Percentiles rank a stretch among this genome's conserved stretches.
These are phyloP conservation scores for Panellus pusillus DNA, from an alignment of 768 basidiomycete species.

Conservation along the genomic window DNA sequence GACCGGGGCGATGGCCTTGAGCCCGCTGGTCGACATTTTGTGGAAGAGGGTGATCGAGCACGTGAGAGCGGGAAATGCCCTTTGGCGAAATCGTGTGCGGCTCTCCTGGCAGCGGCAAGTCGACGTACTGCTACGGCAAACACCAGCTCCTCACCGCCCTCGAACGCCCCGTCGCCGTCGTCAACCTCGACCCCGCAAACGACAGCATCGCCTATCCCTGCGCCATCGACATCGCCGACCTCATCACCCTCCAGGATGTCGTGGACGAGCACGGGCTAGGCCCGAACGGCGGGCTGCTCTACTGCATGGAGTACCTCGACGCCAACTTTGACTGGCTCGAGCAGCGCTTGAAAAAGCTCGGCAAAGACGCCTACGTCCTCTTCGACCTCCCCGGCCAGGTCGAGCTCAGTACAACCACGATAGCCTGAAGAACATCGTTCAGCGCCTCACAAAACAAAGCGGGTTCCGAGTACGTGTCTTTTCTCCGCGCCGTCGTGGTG, in stretches of 20 bases:
- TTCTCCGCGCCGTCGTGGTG: slow-evolving; percentile 2
- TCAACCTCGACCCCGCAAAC: slow-evolving; percentile 97
- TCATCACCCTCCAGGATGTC: slow-evolving; percentile 85
- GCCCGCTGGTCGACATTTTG: slow-evolving; percentile 87
- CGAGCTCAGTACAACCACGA: slow-evolving; percentile 93
- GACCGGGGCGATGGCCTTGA: slow-evolving; percentile 98
- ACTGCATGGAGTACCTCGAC: slow-evolving; percentile 96
- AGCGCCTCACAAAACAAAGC: slow-evolving; percentile 65
- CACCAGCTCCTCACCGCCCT: slow-evolving; percentile 88
- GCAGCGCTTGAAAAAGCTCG: slow-evolving; percentile 61
- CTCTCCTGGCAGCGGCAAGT: slow-evolving; percentile 85
- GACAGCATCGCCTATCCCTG: slow-evolving; percentile 89
- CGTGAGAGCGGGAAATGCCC: slow-evolving; percentile 50
- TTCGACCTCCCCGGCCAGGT: slow-evolving; percentile 98
- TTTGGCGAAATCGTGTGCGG: slow-evolving; percentile 89
- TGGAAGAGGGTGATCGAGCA: no score
- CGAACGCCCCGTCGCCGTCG: slow-evolving; percentile 79
- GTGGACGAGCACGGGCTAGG: slow-evolving; percentile 86
- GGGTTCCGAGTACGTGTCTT: slow-evolving; percentile 76
- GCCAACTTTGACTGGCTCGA: slow-evolving; percentile 92
- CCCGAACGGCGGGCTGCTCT: slow-evolving; percentile 95
- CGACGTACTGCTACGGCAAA: slow-evolving; percentile 87
- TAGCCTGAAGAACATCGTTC: slow-evolving; percentile 79
- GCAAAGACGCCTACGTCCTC: slow-evolving; percentile 78
- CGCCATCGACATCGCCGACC: slow-evolving; percentile 76